Evolutionary conservation across 805 yeast species (phyloP).

Genomic region (Millerozyma acaciae): DNA sequence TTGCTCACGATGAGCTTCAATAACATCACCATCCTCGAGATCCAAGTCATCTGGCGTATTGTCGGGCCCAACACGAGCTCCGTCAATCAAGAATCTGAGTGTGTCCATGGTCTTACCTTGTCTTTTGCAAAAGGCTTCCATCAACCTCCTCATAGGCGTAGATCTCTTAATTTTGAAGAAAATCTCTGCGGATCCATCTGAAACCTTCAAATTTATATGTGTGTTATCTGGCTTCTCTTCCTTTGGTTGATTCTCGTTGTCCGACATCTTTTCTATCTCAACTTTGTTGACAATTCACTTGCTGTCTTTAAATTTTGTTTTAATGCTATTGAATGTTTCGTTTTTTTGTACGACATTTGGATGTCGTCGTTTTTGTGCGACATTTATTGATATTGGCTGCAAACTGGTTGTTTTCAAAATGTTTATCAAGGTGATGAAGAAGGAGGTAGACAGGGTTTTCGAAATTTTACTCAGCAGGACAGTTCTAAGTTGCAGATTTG

Average conservation of each 20-base stretch:
- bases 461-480: no score
- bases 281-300: background rate
- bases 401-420: no score
- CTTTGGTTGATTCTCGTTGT: conserved; percentile 21
- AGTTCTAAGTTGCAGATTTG: no score
- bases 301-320: background rate
- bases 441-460: no score
- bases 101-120: conserved; percentile 85
- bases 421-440: no score
- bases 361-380: no score
- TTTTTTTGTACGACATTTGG: no score
- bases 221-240: conserved; percentile 53
- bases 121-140: conserved; percentile 98
- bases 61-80: conserved; percentile 81
- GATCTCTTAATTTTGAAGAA: conserved; percentile 92
- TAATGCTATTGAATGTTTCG: no score
- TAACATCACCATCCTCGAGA: conserved; percentile 92
- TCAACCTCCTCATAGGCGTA: conserved; percentile 88
- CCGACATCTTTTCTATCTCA: conserved; percentile 18
- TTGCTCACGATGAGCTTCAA: conserved; percentile 97
- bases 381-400: no score
- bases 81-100: conserved; percentile 88
- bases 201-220: conserved; percentile 89
- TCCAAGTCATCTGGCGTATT: conserved; percentile 92
- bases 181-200: conserved; percentile 91